These are phyloP conservation scores for Leccinum boreale DNA, from an alignment of 768 basidiomycete genomes.

Conservation along the genomic window DNA sequence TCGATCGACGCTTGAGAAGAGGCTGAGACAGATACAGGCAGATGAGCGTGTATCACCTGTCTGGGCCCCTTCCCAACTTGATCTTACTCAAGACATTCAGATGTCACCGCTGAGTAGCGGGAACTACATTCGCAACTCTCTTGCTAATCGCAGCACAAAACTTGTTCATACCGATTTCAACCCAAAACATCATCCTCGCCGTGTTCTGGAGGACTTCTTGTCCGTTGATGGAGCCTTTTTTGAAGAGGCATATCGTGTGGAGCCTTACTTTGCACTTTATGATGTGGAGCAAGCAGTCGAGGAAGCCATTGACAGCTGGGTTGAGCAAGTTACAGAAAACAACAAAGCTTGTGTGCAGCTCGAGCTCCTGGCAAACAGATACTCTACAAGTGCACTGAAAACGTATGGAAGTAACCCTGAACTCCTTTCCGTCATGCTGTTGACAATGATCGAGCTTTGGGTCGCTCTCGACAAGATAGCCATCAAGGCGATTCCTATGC, in stretches of 20 bases:
- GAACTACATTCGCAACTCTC: not conserved
- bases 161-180: not conserved
- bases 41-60: conserved; percentile 24
- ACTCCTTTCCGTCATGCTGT: conserved; percentile 38
- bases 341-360: conserved; percentile 8
- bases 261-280: conserved; percentile 19
- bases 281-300: conserved; percentile 38
- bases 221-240: conserved; percentile 9
- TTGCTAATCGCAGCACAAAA: not conserved
- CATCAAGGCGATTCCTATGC: conserved; percentile 19
- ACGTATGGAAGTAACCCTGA: conserved; percentile 36
- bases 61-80: conserved; percentile 28
- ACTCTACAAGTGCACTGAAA: conserved; percentile 23
- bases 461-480: conserved; percentile 29
- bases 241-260: not conserved
- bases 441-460: conserved; percentile 36
- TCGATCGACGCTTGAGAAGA: conserved; percentile 21
- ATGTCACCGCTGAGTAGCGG: not conserved
- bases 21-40: conserved; percentile 34
- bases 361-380: conserved; percentile 24
- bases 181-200: conserved; percentile 3
- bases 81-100: not conserved
- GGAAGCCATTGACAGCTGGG: conserved; percentile 33
- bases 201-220: not conserved
- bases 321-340: conserved; percentile 1